phyloP scores from a whole-genome alignment of 1,284 basidiomycete species.

The Vanrija humicola region DNA sequence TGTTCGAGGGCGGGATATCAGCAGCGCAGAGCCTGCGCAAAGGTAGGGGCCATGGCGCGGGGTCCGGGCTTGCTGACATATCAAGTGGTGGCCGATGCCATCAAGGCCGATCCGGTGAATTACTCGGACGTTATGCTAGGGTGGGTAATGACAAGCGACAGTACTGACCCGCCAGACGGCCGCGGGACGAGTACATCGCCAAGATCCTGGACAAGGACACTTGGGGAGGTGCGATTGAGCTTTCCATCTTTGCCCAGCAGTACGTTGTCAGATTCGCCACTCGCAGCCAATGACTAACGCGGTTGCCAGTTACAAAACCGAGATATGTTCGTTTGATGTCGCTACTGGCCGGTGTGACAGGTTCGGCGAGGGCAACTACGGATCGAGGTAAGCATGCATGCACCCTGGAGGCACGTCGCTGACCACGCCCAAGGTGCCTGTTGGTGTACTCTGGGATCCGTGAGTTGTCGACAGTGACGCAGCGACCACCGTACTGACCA shows the following conservation, averaged over 20 bases:
- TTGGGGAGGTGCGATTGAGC: slow-evolving; percentile 93
- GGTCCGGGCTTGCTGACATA: background rate
- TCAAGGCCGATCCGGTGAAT: slow-evolving; percentile 62
- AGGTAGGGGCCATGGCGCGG: slow-evolving; percentile 19
- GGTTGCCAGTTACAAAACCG: slow-evolving; percentile 59
- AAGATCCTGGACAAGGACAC: slow-evolving; percentile 72
- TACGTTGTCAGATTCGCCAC: slow-evolving; percentile 15
- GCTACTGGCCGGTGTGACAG: slow-evolving; percentile 84
- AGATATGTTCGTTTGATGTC: slow-evolving; percentile 86
- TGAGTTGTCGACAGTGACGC: slow-evolving; percentile 21
- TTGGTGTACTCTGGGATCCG: slow-evolving; percentile 87
- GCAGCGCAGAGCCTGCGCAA: slow-evolving; percentile 50
- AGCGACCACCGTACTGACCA: background rate
- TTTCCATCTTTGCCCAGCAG: slow-evolving; percentile 73
- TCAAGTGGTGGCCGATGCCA: slow-evolving; percentile 74
- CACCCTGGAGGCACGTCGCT: background rate
- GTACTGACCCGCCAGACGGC: slow-evolving; percentile 54
- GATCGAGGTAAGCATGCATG: slow-evolving; percentile 35
- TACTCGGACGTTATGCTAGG: slow-evolving; percentile 82
- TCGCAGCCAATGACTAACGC: background rate
- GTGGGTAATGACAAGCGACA: slow-evolving; percentile 50
- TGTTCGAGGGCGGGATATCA: slow-evolving; percentile 73
- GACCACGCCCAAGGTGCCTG: slow-evolving; percentile 48
- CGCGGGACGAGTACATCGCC: slow-evolving; percentile 69
- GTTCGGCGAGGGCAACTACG: slow-evolving; percentile 60